phyloP scores from a whole-genome alignment of 73 alveolate species.

The Blepharisma stoltei region DNA sequence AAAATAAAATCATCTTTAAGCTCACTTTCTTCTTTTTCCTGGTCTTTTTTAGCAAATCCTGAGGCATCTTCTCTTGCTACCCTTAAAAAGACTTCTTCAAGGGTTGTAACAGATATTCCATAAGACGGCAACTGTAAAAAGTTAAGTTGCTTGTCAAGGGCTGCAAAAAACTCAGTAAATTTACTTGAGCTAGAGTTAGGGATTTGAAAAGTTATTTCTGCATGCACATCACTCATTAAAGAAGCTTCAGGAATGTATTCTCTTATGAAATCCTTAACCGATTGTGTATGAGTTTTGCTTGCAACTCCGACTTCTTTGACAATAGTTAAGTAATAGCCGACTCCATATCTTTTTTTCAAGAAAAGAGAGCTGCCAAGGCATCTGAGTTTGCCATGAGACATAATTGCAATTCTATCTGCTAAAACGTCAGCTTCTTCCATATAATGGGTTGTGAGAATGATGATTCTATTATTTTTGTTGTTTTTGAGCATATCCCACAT shows the following conservation, averaged over 20 bases:
- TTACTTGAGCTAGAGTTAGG: constrained; percentile 48
- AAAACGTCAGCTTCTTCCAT: constrained; percentile 72
- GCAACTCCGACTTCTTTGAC: constrained; percentile 46
- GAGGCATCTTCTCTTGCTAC: constrained; percentile 56
- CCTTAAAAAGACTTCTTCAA: constrained; percentile 72
- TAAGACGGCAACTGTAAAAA: constrained; percentile 72
- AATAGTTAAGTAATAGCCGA: constrained; percentile 80
- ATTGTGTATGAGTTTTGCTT: constrained; percentile 13
- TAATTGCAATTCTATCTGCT: constrained; percentile 80
- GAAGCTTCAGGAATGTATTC: constrained; percentile 34
- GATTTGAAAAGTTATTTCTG: constrained; percentile 63
- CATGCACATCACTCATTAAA: constrained; percentile 51
- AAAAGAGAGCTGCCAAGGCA: constrained; percentile 57
- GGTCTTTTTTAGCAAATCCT: constrained; percentile 22
- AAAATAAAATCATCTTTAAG: constrained; percentile 49
- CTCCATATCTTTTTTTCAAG: constrained; percentile 59
- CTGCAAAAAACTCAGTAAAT: constrained; percentile 72
- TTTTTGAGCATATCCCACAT: constrained; percentile 92
- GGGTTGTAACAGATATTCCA: constrained; percentile 77
- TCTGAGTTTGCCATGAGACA: constrained; percentile 65
- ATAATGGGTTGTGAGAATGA: constrained; percentile 67
- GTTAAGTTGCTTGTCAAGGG: constrained; percentile 54
- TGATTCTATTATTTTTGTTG: constrained; percentile 73
- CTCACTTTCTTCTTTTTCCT: not conserved
- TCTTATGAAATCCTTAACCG: constrained; percentile 36